These are phyloP conservation scores for Komagataella pastoris DNA, from an alignment of 805 yeast species.

Conservation along the genomic window DNA sequence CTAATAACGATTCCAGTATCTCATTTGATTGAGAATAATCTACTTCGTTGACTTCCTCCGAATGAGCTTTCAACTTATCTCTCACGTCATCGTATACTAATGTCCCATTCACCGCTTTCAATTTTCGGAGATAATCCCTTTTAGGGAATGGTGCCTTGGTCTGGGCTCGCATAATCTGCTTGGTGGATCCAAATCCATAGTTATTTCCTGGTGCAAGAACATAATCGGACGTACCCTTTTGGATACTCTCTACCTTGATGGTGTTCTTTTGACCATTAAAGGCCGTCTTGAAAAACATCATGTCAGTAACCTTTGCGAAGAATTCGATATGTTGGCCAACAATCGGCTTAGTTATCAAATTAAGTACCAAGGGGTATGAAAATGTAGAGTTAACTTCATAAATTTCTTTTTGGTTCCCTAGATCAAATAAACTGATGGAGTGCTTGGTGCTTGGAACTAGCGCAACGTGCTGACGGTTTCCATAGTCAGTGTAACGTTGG, in stretches of 20 bases:
- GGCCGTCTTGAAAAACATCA: conserved; percentile 6
- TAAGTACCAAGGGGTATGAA: conserved; percentile 18
- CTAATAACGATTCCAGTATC: neutral
- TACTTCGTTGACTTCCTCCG: neutral
- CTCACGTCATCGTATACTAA: conserved; percentile 13
- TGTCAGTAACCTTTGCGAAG: conserved; percentile 16
- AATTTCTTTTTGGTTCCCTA: conserved; percentile 4
- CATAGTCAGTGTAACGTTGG: conserved; percentile 23
- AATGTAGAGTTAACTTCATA: conserved; percentile 9
- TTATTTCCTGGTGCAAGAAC: conserved; percentile 30
- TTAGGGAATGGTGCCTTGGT: conserved; percentile 11
- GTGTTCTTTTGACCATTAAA: conserved; percentile 10
- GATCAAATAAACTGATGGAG: conserved; percentile 13
- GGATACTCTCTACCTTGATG: conserved; percentile 16
- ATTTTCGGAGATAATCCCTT: conserved; percentile 15
- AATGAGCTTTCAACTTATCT: neutral
- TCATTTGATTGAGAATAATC: neutral
- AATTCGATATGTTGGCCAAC: conserved; percentile 13
- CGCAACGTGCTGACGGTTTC: conserved; percentile 22
- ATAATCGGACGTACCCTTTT: conserved; percentile 31
- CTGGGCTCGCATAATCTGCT: conserved; percentile 18
- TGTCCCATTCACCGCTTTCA: conserved; percentile 17
- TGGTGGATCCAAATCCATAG: conserved; percentile 26
- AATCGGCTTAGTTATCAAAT: conserved; percentile 8
- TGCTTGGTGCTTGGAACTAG: conserved; percentile 12